These are phyloP conservation scores for Tetracladium setigerum DNA, from an alignment of 495 filamentous ascomycete species.

Conservation along the genomic window DNA sequence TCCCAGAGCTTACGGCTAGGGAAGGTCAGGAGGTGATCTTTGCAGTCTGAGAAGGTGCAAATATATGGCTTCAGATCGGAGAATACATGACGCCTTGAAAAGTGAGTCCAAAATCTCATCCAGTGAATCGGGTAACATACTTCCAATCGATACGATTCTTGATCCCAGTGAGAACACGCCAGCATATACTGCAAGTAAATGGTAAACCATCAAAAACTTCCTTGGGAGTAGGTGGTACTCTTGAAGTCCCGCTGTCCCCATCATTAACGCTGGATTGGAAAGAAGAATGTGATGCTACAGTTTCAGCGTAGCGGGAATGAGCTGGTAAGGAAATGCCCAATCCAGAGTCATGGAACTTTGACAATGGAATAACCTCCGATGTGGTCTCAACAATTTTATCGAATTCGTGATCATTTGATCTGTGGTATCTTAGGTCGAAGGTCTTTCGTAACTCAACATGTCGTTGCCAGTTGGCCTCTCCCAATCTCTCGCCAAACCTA, in stretches of 20 bases:
- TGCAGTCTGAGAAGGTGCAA: slow-evolving; percentile 24
- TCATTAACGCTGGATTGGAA: slow-evolving; percentile 3
- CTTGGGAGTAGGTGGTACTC: slow-evolving; percentile 5
- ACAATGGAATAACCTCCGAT: slow-evolving; percentile 1
- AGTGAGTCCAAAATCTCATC: not conserved
- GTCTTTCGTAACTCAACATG: slow-evolving; percentile 2
- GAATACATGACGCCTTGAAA: slow-evolving; percentile 25
- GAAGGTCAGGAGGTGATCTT: slow-evolving; percentile 19
- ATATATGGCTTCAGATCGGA: slow-evolving; percentile 28
- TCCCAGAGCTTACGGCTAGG: slow-evolving; percentile 20
- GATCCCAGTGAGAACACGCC: slow-evolving; percentile 3
- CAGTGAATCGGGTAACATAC: slow-evolving; percentile 1
- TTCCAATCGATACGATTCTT: slow-evolving; percentile 11
- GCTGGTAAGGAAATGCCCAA: slow-evolving; percentile 4
- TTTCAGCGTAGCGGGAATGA: slow-evolving; percentile 1
- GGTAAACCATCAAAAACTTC: slow-evolving; percentile 3
- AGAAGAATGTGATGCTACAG: slow-evolving; percentile 4
- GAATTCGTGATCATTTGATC: too few relatives aligned
- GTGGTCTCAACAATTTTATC: not conserved
- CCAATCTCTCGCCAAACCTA: slow-evolving; percentile 5
- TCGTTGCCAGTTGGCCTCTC: slow-evolving; percentile 10
- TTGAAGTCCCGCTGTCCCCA: not conserved
- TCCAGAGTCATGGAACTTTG: slow-evolving; percentile 7
- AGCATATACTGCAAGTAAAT: slow-evolving; percentile 5
- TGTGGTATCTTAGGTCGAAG: not conserved